These are phyloP conservation scores for Phytophthora melonis DNA, from an alignment of 352 stramenopile genomes.

Conservation along the genomic window DNA sequence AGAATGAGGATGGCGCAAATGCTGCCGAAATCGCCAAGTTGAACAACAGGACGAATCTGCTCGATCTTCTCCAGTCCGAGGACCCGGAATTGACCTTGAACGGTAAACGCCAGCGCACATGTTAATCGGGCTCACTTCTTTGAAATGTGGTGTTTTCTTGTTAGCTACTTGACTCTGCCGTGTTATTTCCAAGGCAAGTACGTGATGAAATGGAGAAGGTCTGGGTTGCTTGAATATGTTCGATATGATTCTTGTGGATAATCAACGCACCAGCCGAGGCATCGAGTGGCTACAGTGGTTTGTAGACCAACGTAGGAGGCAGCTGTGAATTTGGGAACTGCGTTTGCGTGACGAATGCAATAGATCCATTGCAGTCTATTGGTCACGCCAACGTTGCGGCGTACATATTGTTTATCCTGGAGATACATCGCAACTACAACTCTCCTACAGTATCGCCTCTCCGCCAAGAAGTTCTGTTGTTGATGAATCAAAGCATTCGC, in stretches of 20 bases:
- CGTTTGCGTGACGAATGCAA: neutral
- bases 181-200: neutral
- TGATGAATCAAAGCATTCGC: neutral
- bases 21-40: constrained; percentile 2
- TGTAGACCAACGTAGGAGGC: neutral
- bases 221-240: neutral
- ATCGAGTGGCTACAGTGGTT: neutral
- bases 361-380: neutral
- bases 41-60: constrained; percentile 23
- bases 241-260: too few relatives aligned
- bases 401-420: neutral
- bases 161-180: neutral
- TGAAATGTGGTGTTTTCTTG: neutral
- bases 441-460: neutral
- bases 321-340: neutral
- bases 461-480: neutral
- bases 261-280: neutral
- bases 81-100: neutral
- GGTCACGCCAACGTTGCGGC: neutral
- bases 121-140: neutral
- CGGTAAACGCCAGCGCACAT: neutral
- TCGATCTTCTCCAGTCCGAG: constrained; percentile 1
- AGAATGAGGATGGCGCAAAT: constrained; percentile 1
- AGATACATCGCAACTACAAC: too few relatives aligned
- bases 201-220: too few relatives aligned